Conservation (phyloP, 225 moss, liverwort and hornwort species). For the Physcomitrium patens region DNA sequence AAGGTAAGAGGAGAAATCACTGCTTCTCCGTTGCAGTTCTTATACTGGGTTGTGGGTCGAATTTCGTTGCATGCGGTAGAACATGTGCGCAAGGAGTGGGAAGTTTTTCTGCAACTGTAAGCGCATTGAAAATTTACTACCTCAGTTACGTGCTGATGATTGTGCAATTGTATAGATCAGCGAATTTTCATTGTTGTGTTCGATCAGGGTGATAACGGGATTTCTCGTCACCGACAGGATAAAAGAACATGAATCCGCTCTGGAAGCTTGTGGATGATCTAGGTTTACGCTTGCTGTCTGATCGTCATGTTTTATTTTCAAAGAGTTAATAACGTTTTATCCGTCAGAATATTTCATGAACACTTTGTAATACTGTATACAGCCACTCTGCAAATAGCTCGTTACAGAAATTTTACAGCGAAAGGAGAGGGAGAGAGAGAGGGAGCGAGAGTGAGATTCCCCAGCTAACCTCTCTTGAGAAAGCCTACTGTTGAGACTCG, state of each 20-base stretch:
- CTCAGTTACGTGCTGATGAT: constrained; percentile 24
- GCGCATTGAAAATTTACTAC: background rate
- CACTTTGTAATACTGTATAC: background rate
- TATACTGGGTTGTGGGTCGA: background rate
- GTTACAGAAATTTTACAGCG: too few relatives aligned
- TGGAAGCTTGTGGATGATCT: background rate
- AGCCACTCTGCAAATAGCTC: background rate
- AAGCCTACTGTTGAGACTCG: background rate
- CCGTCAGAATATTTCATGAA: too few relatives aligned
- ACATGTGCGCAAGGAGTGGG: background rate
- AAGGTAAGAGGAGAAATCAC: constrained; percentile 29
- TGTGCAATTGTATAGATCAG: background rate
- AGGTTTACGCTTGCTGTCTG: too few relatives aligned
- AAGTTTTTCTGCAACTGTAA: background rate
- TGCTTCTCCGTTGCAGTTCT: background rate
- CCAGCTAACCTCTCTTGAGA: background rate
- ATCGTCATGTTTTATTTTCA: too few relatives aligned
- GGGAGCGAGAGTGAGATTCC: background rate
- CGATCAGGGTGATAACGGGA: background rate
- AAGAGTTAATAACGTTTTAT: too few relatives aligned
- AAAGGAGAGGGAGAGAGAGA: too few relatives aligned
- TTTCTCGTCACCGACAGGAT: background rate
- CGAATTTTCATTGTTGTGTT: background rate
- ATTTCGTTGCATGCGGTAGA: background rate
- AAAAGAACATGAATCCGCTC: background rate